Evolutionary conservation across 2,329 filamentous ascomycete genomes (phyloP).

Genomic region (Calonectria pteridis): DNA sequence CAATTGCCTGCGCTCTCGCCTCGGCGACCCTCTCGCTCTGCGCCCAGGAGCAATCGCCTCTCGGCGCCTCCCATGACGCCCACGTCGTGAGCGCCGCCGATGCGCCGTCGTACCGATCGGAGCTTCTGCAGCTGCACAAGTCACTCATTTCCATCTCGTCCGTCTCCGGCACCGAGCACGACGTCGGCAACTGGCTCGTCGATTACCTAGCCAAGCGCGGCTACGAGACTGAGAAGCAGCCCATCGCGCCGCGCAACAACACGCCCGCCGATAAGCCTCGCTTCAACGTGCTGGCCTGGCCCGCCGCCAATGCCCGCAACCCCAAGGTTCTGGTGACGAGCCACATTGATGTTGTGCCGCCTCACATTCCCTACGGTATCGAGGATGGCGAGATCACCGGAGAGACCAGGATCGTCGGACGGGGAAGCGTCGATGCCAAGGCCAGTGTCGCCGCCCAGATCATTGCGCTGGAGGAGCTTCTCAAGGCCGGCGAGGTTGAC

Average conservation of each 20-base stretch:
- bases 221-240: conserved; percentile 60
- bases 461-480: conserved; percentile 71
- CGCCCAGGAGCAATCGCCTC: conserved; percentile 17
- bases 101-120: conserved; percentile 54
- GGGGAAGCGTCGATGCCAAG: conserved; percentile 81
- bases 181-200: conserved; percentile 76
- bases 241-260: conserved; percentile 50
- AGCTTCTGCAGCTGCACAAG: conserved; percentile 79
- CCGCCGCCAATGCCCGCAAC: conserved; percentile 57
- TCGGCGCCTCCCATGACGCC: conserved; percentile 5
- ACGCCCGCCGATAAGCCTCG: conserved; percentile 45
- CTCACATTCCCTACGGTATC: conserved; percentile 77
- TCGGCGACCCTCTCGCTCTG: conserved; percentile 22
- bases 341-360: conserved; percentile 86
- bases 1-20: conserved; percentile 25
- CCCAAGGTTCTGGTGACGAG: conserved; percentile 77
- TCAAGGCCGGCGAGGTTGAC: conserved; percentile 54
- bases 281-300: conserved; percentile 84
- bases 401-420: conserved; percentile 73
- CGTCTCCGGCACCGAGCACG: conserved; percentile 75
- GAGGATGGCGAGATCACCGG: conserved; percentile 58
- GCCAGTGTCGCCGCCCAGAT: conserved; percentile 80
- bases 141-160: conserved; percentile 81
- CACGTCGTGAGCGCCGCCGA: conserved; percentile 23
- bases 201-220: conserved; percentile 69